Base-by-base conservation (phyloP, 1,284 basidiomycete species). In the Naganishia liquefaciens region DNA sequence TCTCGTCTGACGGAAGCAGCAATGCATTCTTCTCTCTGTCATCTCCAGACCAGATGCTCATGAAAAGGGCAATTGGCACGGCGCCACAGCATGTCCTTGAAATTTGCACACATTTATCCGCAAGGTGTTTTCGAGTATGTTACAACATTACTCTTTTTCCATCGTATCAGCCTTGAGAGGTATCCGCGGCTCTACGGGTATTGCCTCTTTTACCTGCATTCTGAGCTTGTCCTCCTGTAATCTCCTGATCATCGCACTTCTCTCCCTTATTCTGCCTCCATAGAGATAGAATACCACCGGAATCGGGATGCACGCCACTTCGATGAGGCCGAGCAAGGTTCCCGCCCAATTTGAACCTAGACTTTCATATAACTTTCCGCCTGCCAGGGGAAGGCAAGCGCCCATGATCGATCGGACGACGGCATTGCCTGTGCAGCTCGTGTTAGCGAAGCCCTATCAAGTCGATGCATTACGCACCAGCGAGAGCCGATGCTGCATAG, bases 241-340 rank as follows among this genome's bases (percentile, higher is more conserved):
- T 37, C 21, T 49, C 37, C 44, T 39, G 46, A 63, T 63, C 62
- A 54, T 63, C 33, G 33, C n/a, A 30, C 62, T 63, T 15, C 43
- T 19, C 44, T 54, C 33, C 30, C 62, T 42, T 42, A 63, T 44
- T 10, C 33, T n/a, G 6, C 46, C 52, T 5, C 78, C 80, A 68
- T 77, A 80, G 37, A 68, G 68, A 70, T 79, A 80, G 69, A 83
- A 82, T 11, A 64, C 54, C 74, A 82, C 81, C 0, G 83, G 82
- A 54, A 83, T 75, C 11, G 87, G 87, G 68, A 82, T 82, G 71
- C 85, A 87, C 0, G 77, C 76, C 2, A 85, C 74, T 4, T 84
- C 78, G 43, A 88, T 70, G 71, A 84, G 82, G 5, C 82, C 87
- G 70, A 88, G 85, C 11, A 88, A 58, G 5, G 75, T 74, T 1